Percentiles rank a stretch among this genome's conserved stretches.
Conservation (phyloP, 768 basidiomycete genomes). For the Tulasnella calospora region DNA sequence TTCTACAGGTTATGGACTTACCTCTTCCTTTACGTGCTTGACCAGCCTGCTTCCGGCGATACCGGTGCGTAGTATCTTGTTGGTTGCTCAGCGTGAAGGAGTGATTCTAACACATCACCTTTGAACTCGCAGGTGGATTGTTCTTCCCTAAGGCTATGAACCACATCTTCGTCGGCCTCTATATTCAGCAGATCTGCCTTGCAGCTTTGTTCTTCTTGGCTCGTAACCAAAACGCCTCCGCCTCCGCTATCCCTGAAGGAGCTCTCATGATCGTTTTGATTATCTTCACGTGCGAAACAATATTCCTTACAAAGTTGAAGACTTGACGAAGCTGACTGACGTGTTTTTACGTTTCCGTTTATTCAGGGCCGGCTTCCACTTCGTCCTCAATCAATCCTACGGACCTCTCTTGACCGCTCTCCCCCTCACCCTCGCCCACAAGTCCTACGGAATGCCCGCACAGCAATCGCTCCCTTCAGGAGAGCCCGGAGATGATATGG, state of each 20-base stretch:
- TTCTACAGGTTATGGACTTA: constrained; percentile 61
- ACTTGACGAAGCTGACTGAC: not conserved
- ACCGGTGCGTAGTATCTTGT: constrained; percentile 39
- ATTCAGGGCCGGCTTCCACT: constrained; percentile 61
- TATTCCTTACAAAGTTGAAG: not conserved
- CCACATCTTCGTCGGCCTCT: constrained; percentile 90
- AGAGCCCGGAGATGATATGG: not conserved
- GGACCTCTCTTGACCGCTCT: constrained; percentile 68
- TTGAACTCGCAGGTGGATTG: constrained; percentile 55
- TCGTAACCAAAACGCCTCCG: constrained; percentile 46
- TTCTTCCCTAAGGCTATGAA: constrained; percentile 95
- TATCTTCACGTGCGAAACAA: constrained; percentile 64
- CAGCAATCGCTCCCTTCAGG: constrained; percentile 16
- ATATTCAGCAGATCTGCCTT: constrained; percentile 83
- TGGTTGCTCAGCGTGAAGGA: not conserved
- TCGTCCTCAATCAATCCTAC: constrained; percentile 72
- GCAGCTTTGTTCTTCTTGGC: constrained; percentile 88
- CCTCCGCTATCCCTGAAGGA: constrained; percentile 66
- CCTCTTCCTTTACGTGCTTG: constrained; percentile 73
- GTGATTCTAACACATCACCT: not conserved
- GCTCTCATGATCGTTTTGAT: constrained; percentile 83
- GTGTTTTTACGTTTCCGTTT: not conserved
- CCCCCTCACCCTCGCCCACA: constrained; percentile 73
- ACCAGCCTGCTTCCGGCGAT: constrained; percentile 62
- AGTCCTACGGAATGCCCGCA: constrained; percentile 45